Base-by-base conservation (phyloP, 805 yeast genomes). In the Wickerhamiella galacta region DNA sequence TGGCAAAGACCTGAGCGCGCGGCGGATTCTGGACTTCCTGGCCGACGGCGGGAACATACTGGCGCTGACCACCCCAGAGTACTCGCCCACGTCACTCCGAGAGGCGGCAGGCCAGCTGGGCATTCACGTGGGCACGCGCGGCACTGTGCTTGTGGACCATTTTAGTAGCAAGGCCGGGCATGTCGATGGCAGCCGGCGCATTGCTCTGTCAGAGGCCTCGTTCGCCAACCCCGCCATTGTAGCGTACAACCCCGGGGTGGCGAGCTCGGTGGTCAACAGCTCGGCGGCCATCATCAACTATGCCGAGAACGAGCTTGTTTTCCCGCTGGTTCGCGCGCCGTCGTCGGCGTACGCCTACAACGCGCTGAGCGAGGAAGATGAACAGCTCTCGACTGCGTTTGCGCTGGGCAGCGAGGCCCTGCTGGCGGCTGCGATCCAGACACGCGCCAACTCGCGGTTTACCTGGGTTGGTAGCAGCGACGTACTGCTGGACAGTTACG, bases 71-170 rank as follows among this genome's bases (percentile, higher is more conserved):
- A 56, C 66, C 24, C 66, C 74, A 16, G 41, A 45, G 6, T 68
- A 66, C 12, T 47, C 64, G 11, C 70, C 75, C 25, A 80, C 77
- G 17, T 68, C 75, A 14, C 56, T 77, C 21, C 70, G 81, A 39
- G 58, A 66, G 3, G 75, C 77, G 46, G 65, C 81, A 42, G 70
- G 72, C 46, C 82, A 85, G 51, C 56, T 85, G 42, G 98, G 95
- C 20, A 73, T 90, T 32, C 69, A 63, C 46, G 79, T 95, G 37
- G 68, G 90, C 31, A 92, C 94, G 37, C 77, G 71, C 49, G 75
- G 71, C 32, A 72, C 69, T 51, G 53, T 60, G 34, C 57, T 76
- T 28, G 52, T 64, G 6, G 93, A 83, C 53, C 75, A 77, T 52
- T 81, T 81, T 57, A 49, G 53, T 37, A 44, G 46, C 14, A 19